Evolutionary conservation across 1,139 yeast species (phyloP), one percentile per base, ranked within the genome.

Genomic region (Meyerozyma elateridarum): DNA sequence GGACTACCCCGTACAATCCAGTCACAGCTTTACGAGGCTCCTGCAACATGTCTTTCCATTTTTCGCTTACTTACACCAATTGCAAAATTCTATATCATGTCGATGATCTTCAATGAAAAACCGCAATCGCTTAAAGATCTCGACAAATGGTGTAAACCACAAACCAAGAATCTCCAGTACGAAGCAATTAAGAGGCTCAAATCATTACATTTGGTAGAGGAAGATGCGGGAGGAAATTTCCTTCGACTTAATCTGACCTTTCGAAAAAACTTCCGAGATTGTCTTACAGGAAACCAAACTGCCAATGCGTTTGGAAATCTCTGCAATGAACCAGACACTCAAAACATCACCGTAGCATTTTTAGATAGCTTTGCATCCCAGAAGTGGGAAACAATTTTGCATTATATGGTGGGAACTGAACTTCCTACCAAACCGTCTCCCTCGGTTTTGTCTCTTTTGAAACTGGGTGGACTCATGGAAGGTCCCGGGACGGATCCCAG

Each of bases 351-450:
- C 31, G 58, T 77, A 18, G 69, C 70, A 22, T 83, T 81, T 47
- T 62, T 91, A 31, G 95, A 88, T 48, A 66, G 66, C 26, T 88
- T 87, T 60, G 95, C 96, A 8, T 73, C 87, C 6, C 74, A 72
- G 30, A 85, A 84, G 50, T 91, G 98, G 98, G 98, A 93, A 54
- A 78, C 87, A 5, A 91, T 93, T 45, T 66, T 93, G 46, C 98
- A 93, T 65, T 91, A 82, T 59, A 91, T 91, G 97, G 98, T 91
- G 29, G 97, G 97, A 3, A 85, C 96, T 0, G 83, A 83, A 36
- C 61, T 79, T 30, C 63, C 77, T 14, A 64, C 66, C 8, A 63
- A 73, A 2, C 95, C 95, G 5, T 78, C 85, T 21, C 67, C 70
- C 16, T 83, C 85, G 14, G 91, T 83, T 1, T 57, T 83, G 28